A percentile compares a stretch with the other conserved stretches of the same genome.
Evolutionary conservation across 164 flowering plant species (phyloP).

Genomic region (Kingdonia uniflora): DNA sequence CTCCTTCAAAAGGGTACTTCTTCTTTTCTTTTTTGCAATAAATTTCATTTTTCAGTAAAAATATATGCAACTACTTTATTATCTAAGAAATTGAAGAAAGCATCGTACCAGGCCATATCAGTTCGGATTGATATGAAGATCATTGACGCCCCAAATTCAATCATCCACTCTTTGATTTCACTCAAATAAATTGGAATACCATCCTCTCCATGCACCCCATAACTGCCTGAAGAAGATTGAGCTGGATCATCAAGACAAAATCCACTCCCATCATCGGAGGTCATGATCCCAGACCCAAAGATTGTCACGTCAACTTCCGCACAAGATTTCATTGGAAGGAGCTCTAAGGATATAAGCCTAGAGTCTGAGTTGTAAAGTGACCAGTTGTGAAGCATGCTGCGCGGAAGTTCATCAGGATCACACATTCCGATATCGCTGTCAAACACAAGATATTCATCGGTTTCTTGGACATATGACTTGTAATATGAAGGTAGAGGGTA

Average conservation of each 20-base stretch:
- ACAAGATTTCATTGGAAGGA: constrained; percentile 84
- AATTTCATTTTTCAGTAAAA: too few relatives aligned
- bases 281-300: constrained; percentile 85
- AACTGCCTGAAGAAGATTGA: constrained; percentile 34
- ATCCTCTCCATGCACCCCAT: constrained; percentile 31
- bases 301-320: constrained; percentile 78
- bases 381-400: constrained; percentile 88
- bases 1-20: too few relatives aligned
- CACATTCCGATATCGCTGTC: constrained; percentile 37
- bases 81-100: neutral
- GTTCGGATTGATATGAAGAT: constrained; percentile 71
- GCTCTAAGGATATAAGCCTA: constrained; percentile 75
- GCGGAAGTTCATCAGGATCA: constrained; percentile 51
- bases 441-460: constrained; percentile 65
- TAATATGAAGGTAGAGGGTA: constrained; percentile 90
- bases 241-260: constrained; percentile 49
- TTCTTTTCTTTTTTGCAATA: too few relatives aligned
- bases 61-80: neutral
- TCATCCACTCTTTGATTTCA: constrained; percentile 92
- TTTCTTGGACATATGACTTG: constrained; percentile 45
- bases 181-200: constrained; percentile 86
- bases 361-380: constrained; percentile 85
- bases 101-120: constrained; percentile 76
- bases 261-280: constrained; percentile 74
- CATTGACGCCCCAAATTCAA: constrained; percentile 81